phyloP scores from a whole-genome alignment of 225 moss, liverwort and hornwort genomes.

The Pseudisothecium myosuroides region DNA sequence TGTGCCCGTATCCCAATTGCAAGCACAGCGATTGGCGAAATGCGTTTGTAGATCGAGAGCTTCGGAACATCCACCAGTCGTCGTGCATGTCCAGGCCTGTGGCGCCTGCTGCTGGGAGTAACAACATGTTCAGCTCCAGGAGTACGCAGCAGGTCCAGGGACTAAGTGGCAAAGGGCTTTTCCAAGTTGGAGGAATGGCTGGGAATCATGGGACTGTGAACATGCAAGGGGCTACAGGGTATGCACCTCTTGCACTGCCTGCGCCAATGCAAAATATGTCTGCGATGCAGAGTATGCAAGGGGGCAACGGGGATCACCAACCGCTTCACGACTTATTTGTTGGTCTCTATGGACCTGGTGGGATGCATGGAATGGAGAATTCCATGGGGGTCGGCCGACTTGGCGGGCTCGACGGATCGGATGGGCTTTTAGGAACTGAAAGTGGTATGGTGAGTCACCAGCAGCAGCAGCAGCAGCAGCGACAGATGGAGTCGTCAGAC shows the following conservation, averaged over 20 bases:
- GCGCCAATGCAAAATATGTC: constrained; percentile 29
- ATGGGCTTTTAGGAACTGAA: constrained; percentile 15
- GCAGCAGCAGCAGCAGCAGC: constrained; percentile 14
- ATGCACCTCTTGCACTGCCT: constrained; percentile 17
- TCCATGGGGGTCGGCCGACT: constrained; percentile 20
- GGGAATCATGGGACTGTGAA: constrained; percentile 2
- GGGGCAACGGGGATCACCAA: constrained; percentile 24
- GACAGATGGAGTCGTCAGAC: constrained; percentile 28
- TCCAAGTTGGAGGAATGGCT: constrained; percentile 24
- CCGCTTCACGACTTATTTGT: constrained; percentile 55
- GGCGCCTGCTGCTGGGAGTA: constrained; percentile 1
- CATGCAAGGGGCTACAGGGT: constrained; percentile 15
- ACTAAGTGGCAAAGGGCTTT: constrained; percentile 17
- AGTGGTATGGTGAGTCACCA: constrained; percentile 10
- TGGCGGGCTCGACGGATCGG: constrained; percentile 17
- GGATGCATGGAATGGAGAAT: constrained; percentile 30
- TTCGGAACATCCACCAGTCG: constrained; percentile 54
- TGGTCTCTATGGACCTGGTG: constrained; percentile 39
- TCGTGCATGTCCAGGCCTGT: constrained; percentile 46
- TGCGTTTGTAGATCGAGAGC: constrained; percentile 58
- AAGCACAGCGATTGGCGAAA: constrained; percentile 66
- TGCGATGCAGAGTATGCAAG: constrained; percentile 27
- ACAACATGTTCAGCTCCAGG: not conserved
- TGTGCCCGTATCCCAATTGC: constrained; percentile 62
- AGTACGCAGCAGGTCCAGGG: constrained; percentile 21